Base-by-base conservation (phyloP, 2,329 filamentous ascomycete species). In the Colletotrichum sp. region DNA sequence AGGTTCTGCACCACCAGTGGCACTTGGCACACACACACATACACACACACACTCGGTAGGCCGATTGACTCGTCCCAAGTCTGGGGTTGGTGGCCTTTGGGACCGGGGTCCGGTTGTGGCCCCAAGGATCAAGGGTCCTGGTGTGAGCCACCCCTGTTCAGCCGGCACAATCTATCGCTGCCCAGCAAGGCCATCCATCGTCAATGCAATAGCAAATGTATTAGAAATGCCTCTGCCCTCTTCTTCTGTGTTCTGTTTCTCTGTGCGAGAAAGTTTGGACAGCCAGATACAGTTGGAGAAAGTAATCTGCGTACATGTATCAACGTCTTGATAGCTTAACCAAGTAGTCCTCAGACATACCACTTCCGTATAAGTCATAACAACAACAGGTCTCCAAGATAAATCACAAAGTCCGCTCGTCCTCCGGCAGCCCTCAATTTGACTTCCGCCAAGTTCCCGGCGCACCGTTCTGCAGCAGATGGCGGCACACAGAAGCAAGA, bases 41-140 rank as follows among this genome's bases (percentile, higher is more conserved):
- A 39, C 7, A 39, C 36, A 39, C 15, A 39, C 16, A 44, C 10
- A 13, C 44, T 52, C 12, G 44, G 44, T 52, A 52, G 44, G 21
- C 8, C 36, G 69, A 63, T 76, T 60, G 73, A 76, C 73, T 73
- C 64, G 64, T 72, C 73, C 73, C 69, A 52, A 52, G 67, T 55
- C 67, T 34, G 32, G 28, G 62, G 62, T 64, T 32, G 10, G 62
- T 39, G 62, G 32, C 44, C 44, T 52, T 52, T 52, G 44, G n/a
- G 44, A 21, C 24, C 26, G 21, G 55, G 55, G 55, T 59, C 26
- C n/a, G 18, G 10, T 52, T 52, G 49, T 18, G 12, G 9, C 15
- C 28, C 24, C 57, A 36, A 30, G 68, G 69, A 71, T 71, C 69
- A 71, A n/a, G 69, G 69, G 21, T 34, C 18, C 44, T 52, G 44